Conservation (phyloP, 176 grass and related monocot genomes). For the Dactylis glomerata region DNA sequence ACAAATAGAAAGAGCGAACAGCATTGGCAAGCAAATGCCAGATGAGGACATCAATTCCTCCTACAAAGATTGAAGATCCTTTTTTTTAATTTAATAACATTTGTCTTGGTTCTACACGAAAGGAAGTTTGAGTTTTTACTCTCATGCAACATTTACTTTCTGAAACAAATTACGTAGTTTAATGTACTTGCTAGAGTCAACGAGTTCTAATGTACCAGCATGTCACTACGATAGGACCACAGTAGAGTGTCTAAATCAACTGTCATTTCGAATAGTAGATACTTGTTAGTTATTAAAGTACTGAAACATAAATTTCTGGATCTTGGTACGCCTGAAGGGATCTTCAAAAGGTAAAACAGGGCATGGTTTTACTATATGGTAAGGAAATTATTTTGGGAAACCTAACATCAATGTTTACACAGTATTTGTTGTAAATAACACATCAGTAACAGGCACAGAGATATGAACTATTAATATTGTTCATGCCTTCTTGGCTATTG, state of each 20-base stretch:
- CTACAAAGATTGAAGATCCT: not conserved
- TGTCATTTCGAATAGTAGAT: not conserved
- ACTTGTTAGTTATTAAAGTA: constrained; percentile 6
- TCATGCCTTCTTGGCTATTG: not conserved
- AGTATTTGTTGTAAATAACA: not conserved
- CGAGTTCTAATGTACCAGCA: not conserved
- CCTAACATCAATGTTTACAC: not conserved
- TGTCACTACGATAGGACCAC: not conserved
- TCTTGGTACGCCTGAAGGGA: not conserved
- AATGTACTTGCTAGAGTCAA: not conserved
- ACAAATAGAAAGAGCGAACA: not conserved
- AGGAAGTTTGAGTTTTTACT: constrained; percentile 8
- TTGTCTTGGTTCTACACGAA: not conserved
- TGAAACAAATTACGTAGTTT: not conserved
- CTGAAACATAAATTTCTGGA: constrained; percentile 12
- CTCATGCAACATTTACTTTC: not conserved
- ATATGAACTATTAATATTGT: not conserved
- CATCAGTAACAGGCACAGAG: not conserved
- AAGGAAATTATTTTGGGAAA: not conserved
- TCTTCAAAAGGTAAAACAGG: not conserved
- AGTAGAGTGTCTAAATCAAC: not conserved
- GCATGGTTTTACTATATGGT: not conserved
- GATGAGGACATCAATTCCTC: not conserved
- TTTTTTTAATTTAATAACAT: not conserved
- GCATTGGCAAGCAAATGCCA: not conserved